Conservation (phyloP, 805 yeast genomes). For the Saccharomyces jurei region DNA sequence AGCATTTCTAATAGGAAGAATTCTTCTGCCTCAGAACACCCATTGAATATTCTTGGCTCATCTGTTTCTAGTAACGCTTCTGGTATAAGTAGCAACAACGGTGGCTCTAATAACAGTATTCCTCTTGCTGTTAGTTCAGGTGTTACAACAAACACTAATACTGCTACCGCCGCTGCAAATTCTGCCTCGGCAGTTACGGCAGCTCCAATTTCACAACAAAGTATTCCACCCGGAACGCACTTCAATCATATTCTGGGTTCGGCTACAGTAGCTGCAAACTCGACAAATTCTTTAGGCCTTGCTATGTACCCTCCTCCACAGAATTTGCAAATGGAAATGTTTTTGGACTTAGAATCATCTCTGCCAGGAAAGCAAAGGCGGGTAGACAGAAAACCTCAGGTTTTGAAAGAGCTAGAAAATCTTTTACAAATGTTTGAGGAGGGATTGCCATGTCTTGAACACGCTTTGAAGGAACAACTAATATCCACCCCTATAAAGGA, state of each 20-base stretch:
- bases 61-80: neutral
- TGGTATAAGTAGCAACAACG: conserved; percentile 2
- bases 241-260: neutral
- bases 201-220: neutral
- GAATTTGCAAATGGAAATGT: conserved; percentile 21
- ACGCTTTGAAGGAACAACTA: conserved; percentile 21
- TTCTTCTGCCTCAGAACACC: conserved; percentile 5
- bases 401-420: conserved; percentile 24
- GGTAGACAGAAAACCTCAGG: conserved; percentile 24
- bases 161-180: neutral
- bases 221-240: neutral
- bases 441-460: conserved; percentile 24
- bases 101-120: neutral
- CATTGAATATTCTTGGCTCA: neutral
- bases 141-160: neutral
- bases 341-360: conserved; percentile 19
- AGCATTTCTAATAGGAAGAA: conserved; percentile 17
- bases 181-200: neutral
- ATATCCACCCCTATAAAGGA: neutral
- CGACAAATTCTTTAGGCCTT: neutral
- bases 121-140: conserved; percentile 1
- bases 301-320: conserved; percentile 25
- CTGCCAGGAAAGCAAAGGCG: conserved; percentile 7
- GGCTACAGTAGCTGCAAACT: neutral
- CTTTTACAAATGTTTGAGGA: conserved; percentile 26